Evolutionary conservation across 805 yeast species (phyloP).

Genomic region (Nakazawaea wyomingensis): DNA sequence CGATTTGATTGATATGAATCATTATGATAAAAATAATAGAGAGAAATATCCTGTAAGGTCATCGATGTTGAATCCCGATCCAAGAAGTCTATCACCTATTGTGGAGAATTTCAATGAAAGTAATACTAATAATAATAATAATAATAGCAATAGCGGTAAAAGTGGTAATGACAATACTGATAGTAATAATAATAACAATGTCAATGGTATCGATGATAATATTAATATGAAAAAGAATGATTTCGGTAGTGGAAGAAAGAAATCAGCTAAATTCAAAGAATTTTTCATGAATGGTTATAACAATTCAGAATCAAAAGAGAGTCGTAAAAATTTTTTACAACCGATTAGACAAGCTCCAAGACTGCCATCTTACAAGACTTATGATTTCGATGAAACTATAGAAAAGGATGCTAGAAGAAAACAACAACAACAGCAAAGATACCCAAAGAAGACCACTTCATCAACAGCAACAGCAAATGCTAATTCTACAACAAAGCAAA

Average conservation of each 20-base stretch:
- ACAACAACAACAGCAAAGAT: slow-evolving; percentile 9
- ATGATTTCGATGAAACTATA: neutral
- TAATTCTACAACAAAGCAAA: too few species aligned
- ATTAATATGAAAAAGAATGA: too few species aligned
- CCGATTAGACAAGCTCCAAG: slow-evolving; percentile 10
- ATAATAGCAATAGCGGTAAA: neutral
- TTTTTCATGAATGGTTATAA: slow-evolving; percentile 5
- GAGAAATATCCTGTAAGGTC: too few species aligned
- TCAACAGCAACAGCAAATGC: too few species aligned
- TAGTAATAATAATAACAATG: neutral
- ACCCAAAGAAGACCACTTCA: too few species aligned
- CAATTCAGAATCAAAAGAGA: neutral
- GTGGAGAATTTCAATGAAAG: neutral
- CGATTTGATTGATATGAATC: slow-evolving; percentile 9
- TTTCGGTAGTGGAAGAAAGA: neutral
- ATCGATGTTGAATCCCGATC: neutral
- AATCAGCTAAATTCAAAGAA: slow-evolving; percentile 3
- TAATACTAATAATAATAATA: neutral
- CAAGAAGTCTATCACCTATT: neutral
- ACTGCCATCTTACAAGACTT: slow-evolving; percentile 7
- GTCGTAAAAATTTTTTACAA: neutral
- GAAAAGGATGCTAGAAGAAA: neutral
- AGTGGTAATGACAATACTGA: too few species aligned
- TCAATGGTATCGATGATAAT: neutral
- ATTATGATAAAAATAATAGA: slow-evolving; percentile 3